Evolutionary conservation across 176 grass and related monocot species (phyloP).

Genomic region (Bothriochloa decipiens): DNA sequence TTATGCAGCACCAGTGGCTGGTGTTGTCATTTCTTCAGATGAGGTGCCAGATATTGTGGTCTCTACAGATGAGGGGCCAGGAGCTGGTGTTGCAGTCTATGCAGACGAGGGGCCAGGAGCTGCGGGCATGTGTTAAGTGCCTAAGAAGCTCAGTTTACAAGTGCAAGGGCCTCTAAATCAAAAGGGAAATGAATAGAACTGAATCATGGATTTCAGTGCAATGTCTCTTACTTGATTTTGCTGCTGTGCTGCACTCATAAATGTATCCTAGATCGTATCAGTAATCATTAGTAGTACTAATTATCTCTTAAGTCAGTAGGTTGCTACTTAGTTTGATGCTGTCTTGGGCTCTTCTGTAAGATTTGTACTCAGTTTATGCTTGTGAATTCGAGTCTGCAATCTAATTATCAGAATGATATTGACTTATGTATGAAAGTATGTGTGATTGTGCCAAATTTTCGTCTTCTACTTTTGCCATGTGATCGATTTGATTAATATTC

Average conservation of each 20-base stretch:
- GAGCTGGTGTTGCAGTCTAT: background rate
- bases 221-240: background rate
- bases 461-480: background rate
- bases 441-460: background rate
- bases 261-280: background rate
- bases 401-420: background rate
- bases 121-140: background rate
- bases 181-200: background rate
- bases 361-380: background rate
- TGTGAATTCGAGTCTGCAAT: background rate
- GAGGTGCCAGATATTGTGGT: background rate
- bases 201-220: background rate
- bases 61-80: background rate
- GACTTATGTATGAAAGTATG: background rate
- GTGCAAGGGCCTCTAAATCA: background rate
- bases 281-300: background rate
- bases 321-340: background rate
- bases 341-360: background rate
- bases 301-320: background rate
- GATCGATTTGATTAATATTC: background rate
- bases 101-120: background rate
- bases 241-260: background rate
- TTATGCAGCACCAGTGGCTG: background rate
- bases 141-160: background rate
- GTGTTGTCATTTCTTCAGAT: background rate